A percentile compares a stretch with the other conserved stretches of the same genome.
phyloP scores from a whole-genome alignment of 108 stramenopile species.

The Stephanodiscus triporus region DNA sequence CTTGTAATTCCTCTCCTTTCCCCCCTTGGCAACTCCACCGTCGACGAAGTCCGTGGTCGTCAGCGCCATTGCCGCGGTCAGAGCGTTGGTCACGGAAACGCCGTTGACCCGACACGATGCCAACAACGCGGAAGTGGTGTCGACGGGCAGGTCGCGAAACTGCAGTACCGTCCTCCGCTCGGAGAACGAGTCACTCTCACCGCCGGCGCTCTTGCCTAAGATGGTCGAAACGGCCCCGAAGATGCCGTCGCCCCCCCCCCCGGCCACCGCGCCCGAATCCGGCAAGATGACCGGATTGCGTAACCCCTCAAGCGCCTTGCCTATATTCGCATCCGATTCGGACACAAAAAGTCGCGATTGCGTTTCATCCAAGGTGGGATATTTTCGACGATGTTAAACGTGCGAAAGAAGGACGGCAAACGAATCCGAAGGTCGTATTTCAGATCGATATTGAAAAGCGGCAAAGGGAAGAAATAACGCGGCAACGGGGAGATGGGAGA shows the following conservation, averaged over 20 bases:
- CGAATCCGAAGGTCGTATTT: neutral
- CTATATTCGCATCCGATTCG: neutral
- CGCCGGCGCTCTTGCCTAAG: constrained; percentile 79
- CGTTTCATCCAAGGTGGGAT: neutral
- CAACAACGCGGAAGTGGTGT: constrained; percentile 58
- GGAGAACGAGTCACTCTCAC: constrained; percentile 51
- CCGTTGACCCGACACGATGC: constrained; percentile 66
- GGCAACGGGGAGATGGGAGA: too few relatives aligned
- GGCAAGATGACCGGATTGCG: constrained; percentile 83
- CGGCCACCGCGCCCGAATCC: constrained; percentile 48
- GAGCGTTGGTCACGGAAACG: constrained; percentile 78
- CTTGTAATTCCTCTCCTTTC: constrained; percentile 80
- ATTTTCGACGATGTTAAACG: neutral
- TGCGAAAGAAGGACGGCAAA: neutral
- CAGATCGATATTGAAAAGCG: too few relatives aligned
- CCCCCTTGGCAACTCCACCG: constrained; percentile 44
- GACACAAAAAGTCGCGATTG: neutral
- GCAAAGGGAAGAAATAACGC: too few relatives aligned
- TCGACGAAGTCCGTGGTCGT: constrained; percentile 81
- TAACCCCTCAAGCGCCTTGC: constrained; percentile 83
- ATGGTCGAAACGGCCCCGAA: constrained; percentile 76
- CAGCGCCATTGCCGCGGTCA: constrained; percentile 76
- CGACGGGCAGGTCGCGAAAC: constrained; percentile 67
- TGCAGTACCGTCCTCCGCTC: constrained; percentile 62
- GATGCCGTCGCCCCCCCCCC: constrained; percentile 49